Evolutionary conservation across 2,329 filamentous ascomycete species (phyloP), one percentile per base, ranked within the genome.

Genomic region (Akanthomyces uredinophilus): DNA sequence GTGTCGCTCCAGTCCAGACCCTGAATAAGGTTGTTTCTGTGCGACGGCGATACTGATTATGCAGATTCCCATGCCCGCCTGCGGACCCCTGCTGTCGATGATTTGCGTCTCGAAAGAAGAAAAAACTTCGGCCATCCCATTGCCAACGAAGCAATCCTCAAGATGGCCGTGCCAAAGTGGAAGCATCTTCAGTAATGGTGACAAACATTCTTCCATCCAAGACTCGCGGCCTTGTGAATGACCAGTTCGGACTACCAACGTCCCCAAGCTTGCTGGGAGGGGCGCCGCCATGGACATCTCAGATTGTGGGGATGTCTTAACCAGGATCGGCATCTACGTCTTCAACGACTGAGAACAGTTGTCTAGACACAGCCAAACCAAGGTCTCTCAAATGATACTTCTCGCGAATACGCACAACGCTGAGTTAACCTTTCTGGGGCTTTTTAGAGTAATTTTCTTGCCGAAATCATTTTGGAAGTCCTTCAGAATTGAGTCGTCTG

Each of bases 281-380:
- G 49, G 49, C 27, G 49, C 49, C 29, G 29, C 20, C 20, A 24
- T 44, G 44, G 53, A 56, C 14, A 58, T 49, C 55, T 49, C 27
- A 49, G 55, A 58, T 58, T 58, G 55, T 29, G 43, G 43, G 55
- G 55, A 49, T 8, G 29, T 16, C 29, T 58, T 49, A 50, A 47
- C 55, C 20, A 49, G 16, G 50, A 58, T 41, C 35, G 55, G 43
- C 43, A 47, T 37, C 7, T 37, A 13, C 29, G 32, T 13, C 16
- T 49, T 49, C 22, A 29, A 39, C 13, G 13, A 49, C 22, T 35
- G 7, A 18, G 16, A 18, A 29, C 24, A 29, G 7, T 13, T 16
- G 7, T 13, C n/a, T 3, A 22, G 32, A 18, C 14, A 53, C 16
- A 32, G 11, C 20, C 8, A 27, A 16, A 27, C 16, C 20, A 53